Base-by-base conservation (phyloP, 371 early-diverging fungal genomes). In the Rhizomucor pusillus region DNA sequence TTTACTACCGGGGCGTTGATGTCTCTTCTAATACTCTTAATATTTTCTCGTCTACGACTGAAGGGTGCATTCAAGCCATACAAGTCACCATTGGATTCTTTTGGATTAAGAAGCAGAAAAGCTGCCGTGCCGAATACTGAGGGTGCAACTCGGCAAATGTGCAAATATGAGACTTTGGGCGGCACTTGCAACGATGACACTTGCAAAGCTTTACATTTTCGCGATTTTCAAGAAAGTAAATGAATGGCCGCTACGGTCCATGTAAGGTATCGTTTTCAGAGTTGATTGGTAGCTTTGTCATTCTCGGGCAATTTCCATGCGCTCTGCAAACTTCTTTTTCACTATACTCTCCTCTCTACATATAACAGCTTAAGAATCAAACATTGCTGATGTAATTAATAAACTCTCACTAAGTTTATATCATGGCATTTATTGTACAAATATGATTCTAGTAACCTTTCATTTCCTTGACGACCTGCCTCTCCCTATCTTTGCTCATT, bases 401-500 rank as follows among this genome's bases (percentile, higher is more conserved):
- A n/a, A n/a, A n/a, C n/a, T n/a, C n/a, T n/a, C n/a, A n/a, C n/a
- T n/a, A n/a, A n/a, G n/a, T n/a, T n/a, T n/a, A n/a, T n/a, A n/a
- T n/a, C n/a, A n/a, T n/a, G n/a, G 29, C 29, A 7, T 5, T 29
- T 29, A 29, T 29, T 29, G 3, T 3, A 29, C 3, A 29, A 5
- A 7, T 29, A 29, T 29, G 29, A 29, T 5, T 29, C 24, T 66
- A 70, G 53, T 61, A 73, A 23, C 77, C 77, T 45, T 62, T 67
- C 70, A 77, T 77, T 35, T 90, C 91, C 53, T 79, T 73, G 47
- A 95, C 65, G 10, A 92, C 78, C 13, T 72, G 77, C 25, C 79
- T 73, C 52, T 91, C 87, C 56, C 87, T 77, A 60, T 91, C 89
- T 50, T 72, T 69, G 36, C 79, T 75, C 89, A 94, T 88, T 24